A percentile compares a stretch with the other conserved stretches of the same genome.
Evolutionary conservation across 331 rosid genomes (phyloP).

Genomic region (Phaseolus coccineus): DNA sequence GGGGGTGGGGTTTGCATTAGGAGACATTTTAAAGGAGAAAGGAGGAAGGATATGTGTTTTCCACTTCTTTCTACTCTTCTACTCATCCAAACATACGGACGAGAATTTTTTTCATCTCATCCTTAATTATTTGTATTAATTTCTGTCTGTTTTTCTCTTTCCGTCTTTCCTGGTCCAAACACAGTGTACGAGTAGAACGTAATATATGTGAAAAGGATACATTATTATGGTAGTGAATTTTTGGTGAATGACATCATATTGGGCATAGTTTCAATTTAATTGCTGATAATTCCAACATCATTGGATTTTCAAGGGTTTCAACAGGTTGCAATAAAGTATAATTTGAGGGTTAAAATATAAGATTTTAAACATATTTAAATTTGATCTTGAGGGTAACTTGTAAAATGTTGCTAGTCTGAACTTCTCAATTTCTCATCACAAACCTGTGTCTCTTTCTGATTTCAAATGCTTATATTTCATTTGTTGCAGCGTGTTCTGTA

Average conservation of each 20-base stretch:
- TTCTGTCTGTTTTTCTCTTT: neutral
- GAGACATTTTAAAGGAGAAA: neutral
- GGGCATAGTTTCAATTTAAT: neutral
- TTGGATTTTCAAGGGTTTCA: conserved; percentile 23
- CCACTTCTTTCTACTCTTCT: neutral
- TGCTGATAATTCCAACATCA: conserved; percentile 18
- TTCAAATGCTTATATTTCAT: conserved; percentile 36
- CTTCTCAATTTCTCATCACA: conserved; percentile 21
- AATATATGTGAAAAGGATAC: neutral
- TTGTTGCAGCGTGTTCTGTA: conserved; percentile 84
- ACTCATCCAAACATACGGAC: neutral
- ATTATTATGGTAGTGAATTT: neutral
- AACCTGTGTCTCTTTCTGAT: conserved; percentile 27
- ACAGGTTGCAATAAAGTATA: conserved; percentile 2
- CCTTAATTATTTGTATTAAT: too few species aligned
- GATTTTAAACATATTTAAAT: conserved; percentile 14
- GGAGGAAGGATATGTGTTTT: neutral
- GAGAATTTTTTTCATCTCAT: too few species aligned
- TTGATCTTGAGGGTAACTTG: neutral
- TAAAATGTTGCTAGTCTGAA: conserved; percentile 3
- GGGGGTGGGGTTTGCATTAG: too few species aligned
- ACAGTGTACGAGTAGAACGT: neutral
- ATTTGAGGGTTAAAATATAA: conserved; percentile 14
- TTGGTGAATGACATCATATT: neutral
- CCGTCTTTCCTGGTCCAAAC: neutral